Evolutionary conservation across 1,284 basidiomycete species (phyloP).

Genomic region (Inonotus hispidus): DNA sequence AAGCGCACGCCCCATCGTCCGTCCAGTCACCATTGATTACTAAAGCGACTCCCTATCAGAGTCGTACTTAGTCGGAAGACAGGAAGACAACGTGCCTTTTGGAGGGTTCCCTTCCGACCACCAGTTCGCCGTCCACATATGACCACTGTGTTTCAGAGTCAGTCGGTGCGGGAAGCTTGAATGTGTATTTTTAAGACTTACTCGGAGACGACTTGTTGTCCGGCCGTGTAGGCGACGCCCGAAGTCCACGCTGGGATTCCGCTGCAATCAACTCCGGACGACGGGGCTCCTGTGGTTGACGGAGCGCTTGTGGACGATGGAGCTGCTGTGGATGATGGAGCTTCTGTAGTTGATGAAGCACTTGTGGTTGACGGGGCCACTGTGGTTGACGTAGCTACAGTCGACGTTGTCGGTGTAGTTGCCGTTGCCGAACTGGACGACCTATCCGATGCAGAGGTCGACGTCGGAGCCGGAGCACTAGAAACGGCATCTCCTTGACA

Average conservation of each 20-base stretch:
- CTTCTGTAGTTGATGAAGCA: slow-evolving; percentile 27
- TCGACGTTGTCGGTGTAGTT: not conserved
- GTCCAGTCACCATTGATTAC: slow-evolving; percentile 49
- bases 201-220: slow-evolving; percentile 46
- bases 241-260: slow-evolving; percentile 49
- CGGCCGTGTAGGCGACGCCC: slow-evolving; percentile 42
- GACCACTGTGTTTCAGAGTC: slow-evolving; percentile 32
- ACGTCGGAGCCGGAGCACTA: slow-evolving; percentile 15
- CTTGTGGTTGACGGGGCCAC: slow-evolving; percentile 29
- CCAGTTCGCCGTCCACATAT: slow-evolving; percentile 61
- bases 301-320: slow-evolving; percentile 8
- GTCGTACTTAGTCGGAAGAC: not conserved
- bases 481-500: slow-evolving; percentile 36
- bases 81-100: slow-evolving; percentile 38
- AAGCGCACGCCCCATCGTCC: slow-evolving; percentile 45
- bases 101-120: slow-evolving; percentile 56
- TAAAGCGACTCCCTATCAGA: slow-evolving; percentile 19
- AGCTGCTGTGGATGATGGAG: slow-evolving; percentile 23
- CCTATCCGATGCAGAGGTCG: slow-evolving; percentile 11
- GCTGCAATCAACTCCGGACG: slow-evolving; percentile 37
- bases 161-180: slow-evolving; percentile 7
- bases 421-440: slow-evolving; percentile 19
- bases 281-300: slow-evolving; percentile 21
- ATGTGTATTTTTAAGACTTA: slow-evolving; percentile 26
- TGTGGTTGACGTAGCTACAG: slow-evolving; percentile 13